Conservation (phyloP, 176 grass and related monocot species). For the Hyparrhenia diplandra region DNA sequence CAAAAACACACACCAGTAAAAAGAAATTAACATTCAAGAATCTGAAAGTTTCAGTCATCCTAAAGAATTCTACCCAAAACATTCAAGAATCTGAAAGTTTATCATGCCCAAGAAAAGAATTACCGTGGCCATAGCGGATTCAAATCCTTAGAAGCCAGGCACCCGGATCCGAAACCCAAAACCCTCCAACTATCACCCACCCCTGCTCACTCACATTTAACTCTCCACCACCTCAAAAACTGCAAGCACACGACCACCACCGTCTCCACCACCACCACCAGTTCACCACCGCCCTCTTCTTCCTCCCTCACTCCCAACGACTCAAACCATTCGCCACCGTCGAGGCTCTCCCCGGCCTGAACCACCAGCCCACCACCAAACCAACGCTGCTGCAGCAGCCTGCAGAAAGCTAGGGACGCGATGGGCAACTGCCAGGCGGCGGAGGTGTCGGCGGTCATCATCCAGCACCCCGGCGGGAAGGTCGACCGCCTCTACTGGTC, state of each 20-base stretch:
- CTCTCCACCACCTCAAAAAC: conserved; percentile 29
- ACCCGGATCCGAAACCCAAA: not conserved
- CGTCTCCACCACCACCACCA: not conserved
- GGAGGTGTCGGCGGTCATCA: conserved; percentile 72
- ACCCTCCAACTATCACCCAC: not conserved
- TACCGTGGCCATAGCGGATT: too few species aligned
- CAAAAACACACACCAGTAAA: too few species aligned
- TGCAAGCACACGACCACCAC: conserved; percentile 19
- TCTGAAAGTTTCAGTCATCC: too few species aligned
- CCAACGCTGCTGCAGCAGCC: not conserved
- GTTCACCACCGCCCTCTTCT: not conserved
- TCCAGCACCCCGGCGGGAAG: conserved; percentile 93
- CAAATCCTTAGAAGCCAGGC: too few species aligned
- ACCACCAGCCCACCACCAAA: not conserved
- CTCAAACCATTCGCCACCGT: conserved; percentile 16
- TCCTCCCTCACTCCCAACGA: conserved; percentile 14
- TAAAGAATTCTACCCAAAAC: not conserved
- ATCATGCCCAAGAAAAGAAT: not conserved
- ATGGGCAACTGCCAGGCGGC: conserved; percentile 99
- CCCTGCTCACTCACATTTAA: conserved; percentile 9
- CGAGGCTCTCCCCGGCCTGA: not conserved
- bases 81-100: not conserved
- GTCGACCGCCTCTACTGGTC: conserved; percentile 85
- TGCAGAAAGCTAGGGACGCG: not conserved
- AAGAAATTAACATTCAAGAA: too few species aligned